phyloP scores from a whole-genome alignment of 495 filamentous ascomycete species.

The Penicillium canescens region DNA sequence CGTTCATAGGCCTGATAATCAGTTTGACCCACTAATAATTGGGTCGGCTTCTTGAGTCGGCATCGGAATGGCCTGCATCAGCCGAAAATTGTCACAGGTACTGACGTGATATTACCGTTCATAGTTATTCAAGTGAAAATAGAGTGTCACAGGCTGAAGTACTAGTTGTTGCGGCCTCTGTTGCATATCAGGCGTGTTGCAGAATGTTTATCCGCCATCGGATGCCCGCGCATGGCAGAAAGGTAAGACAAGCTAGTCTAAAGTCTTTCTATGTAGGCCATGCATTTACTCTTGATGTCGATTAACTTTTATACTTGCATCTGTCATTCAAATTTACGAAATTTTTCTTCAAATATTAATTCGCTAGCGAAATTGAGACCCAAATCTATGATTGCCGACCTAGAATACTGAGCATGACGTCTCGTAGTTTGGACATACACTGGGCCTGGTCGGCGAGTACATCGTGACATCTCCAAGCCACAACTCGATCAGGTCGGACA shows the following conservation, averaged over 20 bases:
- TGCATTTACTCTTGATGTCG: too few species aligned
- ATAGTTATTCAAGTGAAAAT: too few species aligned
- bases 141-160: too few species aligned
- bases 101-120: too few species aligned
- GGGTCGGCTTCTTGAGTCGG: neutral
- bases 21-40: neutral
- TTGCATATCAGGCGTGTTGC: too few species aligned
- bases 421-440: slow-evolving; percentile 12
- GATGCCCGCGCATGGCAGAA: neutral
- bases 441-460: slow-evolving; percentile 6
- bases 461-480: slow-evolving; percentile 37
- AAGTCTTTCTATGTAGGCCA: too few species aligned
- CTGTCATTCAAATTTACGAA: too few species aligned
- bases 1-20: neutral
- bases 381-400: neutral
- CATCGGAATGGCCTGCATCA: neutral
- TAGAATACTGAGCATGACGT: slow-evolving; percentile 18
- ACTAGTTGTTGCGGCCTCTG: too few species aligned
- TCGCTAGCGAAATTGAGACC: neutral
- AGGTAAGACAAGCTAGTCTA: too few species aligned
- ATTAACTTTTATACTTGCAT: too few species aligned
- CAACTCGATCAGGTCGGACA: slow-evolving; percentile 48
- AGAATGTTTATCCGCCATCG: neutral
- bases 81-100: too few species aligned
- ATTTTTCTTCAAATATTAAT: neutral